Base-by-base conservation (phyloP, 768 basidiomycete species). In the Termitomyces eurrhizus region DNA sequence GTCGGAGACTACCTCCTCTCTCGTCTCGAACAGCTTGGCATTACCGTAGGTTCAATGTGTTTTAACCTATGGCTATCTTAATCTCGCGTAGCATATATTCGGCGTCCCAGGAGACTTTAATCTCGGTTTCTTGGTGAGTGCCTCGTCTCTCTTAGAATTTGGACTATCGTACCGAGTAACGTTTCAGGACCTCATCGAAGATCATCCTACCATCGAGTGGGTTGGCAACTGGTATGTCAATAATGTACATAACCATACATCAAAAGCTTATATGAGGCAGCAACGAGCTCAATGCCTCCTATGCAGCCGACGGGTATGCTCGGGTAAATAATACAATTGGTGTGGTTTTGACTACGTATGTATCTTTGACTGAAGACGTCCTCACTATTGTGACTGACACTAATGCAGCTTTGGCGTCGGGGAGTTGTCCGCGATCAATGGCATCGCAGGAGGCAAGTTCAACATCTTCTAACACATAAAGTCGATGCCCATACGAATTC, bases 261-360 rank as follows among this genome's bases (percentile, higher is more conserved):
- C 1, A 29, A 42, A 21, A 24, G 4, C 52, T 62, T 21, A 57
- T 56, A 16, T 35, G 14, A 16, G 45, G 0, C 61, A 91, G 90
- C 64, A 92, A 93, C 61, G 90, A 94, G 69, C 79, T 95, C 53
- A 92, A 94, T 65, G 90, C 92, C 0, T 80, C 92, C 0, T 97
- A 97, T 72, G 95, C 95, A n/a, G 92, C 92, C 0, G 94, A 95
- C 67, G 95, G 95, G 8, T 96, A 96, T 72, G 92, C 95, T 24
- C 83, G 95, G 59, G 86, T 95, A 52, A 95, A 93, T 65, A 84
- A 87, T 52, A 75, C 83, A 65, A 74, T 93, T 53, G 91, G 90
- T 53, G 91, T 86, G 7, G 73, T 94, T 7, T 73, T 83, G 33
- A 96, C 95, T 9, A 96, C 89, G 88, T 89, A 66, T n/a, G 77